These are phyloP conservation scores for Pontederia crassipes DNA, from an alignment of 176 grass and related monocot genomes.

Conservation along the genomic window DNA sequence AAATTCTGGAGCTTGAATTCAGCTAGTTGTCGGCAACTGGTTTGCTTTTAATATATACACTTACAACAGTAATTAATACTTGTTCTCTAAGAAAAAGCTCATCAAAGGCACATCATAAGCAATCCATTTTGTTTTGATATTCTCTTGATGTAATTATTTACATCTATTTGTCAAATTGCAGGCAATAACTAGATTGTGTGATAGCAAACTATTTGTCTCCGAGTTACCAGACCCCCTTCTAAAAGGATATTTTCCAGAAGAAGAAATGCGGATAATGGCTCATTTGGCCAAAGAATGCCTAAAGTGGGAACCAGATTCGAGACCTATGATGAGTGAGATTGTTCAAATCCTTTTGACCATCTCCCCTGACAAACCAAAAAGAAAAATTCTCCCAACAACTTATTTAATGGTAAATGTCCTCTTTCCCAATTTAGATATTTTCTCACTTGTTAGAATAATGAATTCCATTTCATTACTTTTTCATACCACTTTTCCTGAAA, in stretches of 20 bases:
- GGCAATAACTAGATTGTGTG: constrained; percentile 59
- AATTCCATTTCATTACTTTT: too few species aligned
- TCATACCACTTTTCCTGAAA: too few species aligned
- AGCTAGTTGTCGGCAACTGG: too few species aligned
- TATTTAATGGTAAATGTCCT: constrained; percentile 28
- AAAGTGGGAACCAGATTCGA: constrained; percentile 87
- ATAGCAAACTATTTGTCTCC: constrained; percentile 58
- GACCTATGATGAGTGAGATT: constrained; percentile 85
- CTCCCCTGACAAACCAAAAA: constrained; percentile 37
- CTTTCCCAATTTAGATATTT: neutral
- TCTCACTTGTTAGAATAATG: too few species aligned
- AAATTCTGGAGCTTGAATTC: too few species aligned
- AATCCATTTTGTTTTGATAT: too few species aligned
- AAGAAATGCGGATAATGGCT: constrained; percentile 97
- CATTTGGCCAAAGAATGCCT: constrained; percentile 88
- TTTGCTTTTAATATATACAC: too few species aligned
- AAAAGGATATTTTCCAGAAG: constrained; percentile 51
- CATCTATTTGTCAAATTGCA: constrained; percentile 5
- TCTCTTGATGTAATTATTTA: constrained; percentile 3
- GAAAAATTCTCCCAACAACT: constrained; percentile 34
- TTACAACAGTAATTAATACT: too few species aligned
- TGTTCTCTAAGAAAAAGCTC: too few species aligned
- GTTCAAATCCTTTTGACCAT: constrained; percentile 92
- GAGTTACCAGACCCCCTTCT: constrained; percentile 76
- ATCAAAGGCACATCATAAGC: neutral